These are phyloP conservation scores for Eremochloa ophiuroides DNA, from an alignment of 176 grass and related monocot species.

Conservation along the genomic window DNA sequence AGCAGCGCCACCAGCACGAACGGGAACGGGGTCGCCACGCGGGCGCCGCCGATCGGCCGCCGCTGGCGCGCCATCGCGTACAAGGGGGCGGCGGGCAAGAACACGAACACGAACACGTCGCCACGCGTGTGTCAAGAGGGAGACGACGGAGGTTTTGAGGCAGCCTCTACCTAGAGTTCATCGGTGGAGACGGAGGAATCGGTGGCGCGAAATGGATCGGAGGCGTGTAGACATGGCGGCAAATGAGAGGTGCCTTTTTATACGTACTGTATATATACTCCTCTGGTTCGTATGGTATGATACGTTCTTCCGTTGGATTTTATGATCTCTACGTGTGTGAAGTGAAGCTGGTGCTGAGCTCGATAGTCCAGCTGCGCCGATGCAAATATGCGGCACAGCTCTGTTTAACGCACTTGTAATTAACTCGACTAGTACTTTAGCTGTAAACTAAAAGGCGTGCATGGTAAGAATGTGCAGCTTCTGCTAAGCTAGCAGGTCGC, in stretches of 20 bases:
- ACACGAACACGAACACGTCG: neutral
- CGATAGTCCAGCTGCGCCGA: conserved; percentile 1
- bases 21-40: neutral
- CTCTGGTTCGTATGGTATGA: neutral
- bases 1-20: neutral
- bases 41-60: neutral
- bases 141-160: neutral
- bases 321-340: neutral
- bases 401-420: neutral
- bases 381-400: neutral
- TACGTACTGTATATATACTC: neutral
- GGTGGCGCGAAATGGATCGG: neutral
- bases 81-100: neutral
- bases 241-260: neutral
- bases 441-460: neutral
- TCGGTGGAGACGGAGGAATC: neutral
- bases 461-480: no score
- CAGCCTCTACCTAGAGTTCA: no score
- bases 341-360: neutral
- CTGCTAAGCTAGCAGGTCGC: neutral
- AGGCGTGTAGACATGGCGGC: neutral
- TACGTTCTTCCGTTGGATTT: neutral
- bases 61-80: neutral
- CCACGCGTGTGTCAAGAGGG: neutral
- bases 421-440: neutral